A percentile compares a stretch with the other conserved stretches of the same genome.
Conservation (phyloP, 768 basidiomycete species). For the Lanmaoa pseudosensibilis region DNA sequence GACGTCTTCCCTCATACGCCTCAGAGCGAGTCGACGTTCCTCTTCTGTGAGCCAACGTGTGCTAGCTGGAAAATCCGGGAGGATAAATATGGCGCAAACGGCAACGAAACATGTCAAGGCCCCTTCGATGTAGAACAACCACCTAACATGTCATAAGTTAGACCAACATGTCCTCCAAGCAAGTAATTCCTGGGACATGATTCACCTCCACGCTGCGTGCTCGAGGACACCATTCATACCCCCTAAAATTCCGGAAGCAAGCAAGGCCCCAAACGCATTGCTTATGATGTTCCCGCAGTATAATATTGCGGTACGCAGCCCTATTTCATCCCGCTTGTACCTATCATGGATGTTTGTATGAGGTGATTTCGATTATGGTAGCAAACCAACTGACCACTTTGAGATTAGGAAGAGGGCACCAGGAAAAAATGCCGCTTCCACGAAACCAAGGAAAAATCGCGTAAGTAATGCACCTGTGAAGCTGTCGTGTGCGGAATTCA, state of each 20-base stretch:
- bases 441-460: constrained; percentile 56
- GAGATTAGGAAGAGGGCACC: constrained; percentile 42
- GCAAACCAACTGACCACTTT: constrained; percentile 32
- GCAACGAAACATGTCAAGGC: constrained; percentile 46
- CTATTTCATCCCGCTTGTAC: constrained; percentile 48
- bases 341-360: constrained; percentile 29
- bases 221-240: constrained; percentile 51
- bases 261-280: constrained; percentile 55
- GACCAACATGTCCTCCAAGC: background rate
- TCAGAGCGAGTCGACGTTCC: constrained; percentile 49
- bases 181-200: constrained; percentile 7
- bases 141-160: constrained; percentile 33
- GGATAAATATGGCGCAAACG: constrained; percentile 43
- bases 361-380: constrained; percentile 28
- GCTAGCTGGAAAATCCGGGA: constrained; percentile 49
- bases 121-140: constrained; percentile 52
- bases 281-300: constrained; percentile 52
- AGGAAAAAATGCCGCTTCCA: constrained; percentile 50
- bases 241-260: constrained; percentile 48
- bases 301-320: constrained; percentile 43
- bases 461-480: constrained; percentile 44
- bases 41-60: constrained; percentile 37
- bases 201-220: constrained; percentile 52
- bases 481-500: constrained; percentile 19
- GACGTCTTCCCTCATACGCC: constrained; percentile 63